Percentiles rank a stretch among this genome's conserved stretches.
phyloP scores from a whole-genome alignment of 1,284 basidiomycete species.

The Fereydounia khargensis region DNA sequence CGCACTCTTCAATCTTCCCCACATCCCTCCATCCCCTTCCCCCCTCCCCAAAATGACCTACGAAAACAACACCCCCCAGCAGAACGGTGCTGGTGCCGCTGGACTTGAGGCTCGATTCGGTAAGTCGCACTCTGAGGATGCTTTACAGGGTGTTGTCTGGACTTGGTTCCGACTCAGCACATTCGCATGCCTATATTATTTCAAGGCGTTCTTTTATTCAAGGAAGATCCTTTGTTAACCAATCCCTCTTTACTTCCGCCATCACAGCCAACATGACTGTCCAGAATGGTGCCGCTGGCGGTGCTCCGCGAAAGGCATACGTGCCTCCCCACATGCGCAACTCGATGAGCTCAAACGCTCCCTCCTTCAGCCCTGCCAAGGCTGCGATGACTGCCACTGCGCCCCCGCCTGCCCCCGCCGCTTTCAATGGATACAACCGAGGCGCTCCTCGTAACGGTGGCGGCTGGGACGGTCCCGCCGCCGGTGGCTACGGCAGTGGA shows the following conservation, averaged over 20 bases:
- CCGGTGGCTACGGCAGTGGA: constrained; percentile 33
- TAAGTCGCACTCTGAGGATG: too few species aligned
- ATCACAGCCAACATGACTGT: constrained; percentile 62
- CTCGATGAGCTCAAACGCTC: constrained; percentile 54
- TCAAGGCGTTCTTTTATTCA: too few species aligned
- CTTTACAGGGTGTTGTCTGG: too few species aligned
- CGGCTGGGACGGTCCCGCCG: constrained; percentile 22
- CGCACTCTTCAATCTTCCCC: background rate
- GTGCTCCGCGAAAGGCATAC: constrained; percentile 74
- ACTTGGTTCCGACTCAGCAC: constrained; percentile 5
- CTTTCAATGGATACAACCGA: constrained; percentile 40
- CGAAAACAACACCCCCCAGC: constrained; percentile 44
- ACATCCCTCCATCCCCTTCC: background rate
- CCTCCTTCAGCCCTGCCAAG: constrained; percentile 30
- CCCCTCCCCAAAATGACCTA: constrained; percentile 32
- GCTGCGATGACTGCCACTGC: constrained; percentile 1
- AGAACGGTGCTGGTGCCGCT: constrained; percentile 61
- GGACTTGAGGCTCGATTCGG: constrained; percentile 79
- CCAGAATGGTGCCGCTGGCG: constrained; percentile 38
- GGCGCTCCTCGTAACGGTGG: constrained; percentile 39
- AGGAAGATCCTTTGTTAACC: too few species aligned
- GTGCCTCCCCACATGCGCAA: constrained; percentile 86
- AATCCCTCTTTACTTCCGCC: too few species aligned
- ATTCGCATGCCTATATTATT: constrained; percentile 3
- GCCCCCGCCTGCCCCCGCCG: constrained; percentile 32